Evolutionary conservation across 495 filamentous ascomycete species (phyloP).

Genomic region (Endocarpon pusillum): DNA sequence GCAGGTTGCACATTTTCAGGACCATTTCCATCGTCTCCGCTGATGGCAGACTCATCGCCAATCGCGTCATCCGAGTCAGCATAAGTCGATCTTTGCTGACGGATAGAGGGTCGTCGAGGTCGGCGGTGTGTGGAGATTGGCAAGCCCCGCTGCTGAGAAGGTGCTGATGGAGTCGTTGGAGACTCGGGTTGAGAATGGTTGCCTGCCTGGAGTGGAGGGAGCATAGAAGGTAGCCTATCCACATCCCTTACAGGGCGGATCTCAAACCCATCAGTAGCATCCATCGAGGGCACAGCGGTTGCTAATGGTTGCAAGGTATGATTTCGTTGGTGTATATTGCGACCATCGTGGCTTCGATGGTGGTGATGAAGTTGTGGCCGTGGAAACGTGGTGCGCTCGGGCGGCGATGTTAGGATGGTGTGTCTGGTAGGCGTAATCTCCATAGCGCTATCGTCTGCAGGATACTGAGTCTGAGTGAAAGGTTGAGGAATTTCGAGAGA

Average conservation of each 20-base stretch:
- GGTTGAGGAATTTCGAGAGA: conserved; percentile 56
- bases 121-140: conserved; percentile 24
- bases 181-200: conserved; percentile 80
- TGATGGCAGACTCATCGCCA: conserved; percentile 46
- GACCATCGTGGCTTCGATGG: conserved; percentile 38
- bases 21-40: conserved; percentile 50
- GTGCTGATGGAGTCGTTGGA: conserved; percentile 75
- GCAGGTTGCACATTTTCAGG: conserved; percentile 56
- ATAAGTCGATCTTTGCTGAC: conserved; percentile 72
- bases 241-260: conserved; percentile 68
- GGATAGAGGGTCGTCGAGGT: conserved; percentile 56
- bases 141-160: conserved; percentile 33
- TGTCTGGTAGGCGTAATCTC: conserved; percentile 51
- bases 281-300: conserved; percentile 54
- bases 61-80: conserved; percentile 79
- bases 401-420: conserved; percentile 54
- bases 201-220: conserved; percentile 51
- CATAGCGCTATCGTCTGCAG: conserved; percentile 31
- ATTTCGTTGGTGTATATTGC: conserved; percentile 29
- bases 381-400: conserved; percentile 52
- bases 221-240: conserved; percentile 74
- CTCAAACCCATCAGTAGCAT: conserved; percentile 55
- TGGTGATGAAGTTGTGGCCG: conserved; percentile 25
- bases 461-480: conserved; percentile 29
- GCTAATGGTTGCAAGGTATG: conserved; percentile 48